A percentile compares a stretch with the other conserved stretches of the same genome.
Conservation (phyloP, 305 asterid species). For the Solanum aculeatissimum region DNA sequence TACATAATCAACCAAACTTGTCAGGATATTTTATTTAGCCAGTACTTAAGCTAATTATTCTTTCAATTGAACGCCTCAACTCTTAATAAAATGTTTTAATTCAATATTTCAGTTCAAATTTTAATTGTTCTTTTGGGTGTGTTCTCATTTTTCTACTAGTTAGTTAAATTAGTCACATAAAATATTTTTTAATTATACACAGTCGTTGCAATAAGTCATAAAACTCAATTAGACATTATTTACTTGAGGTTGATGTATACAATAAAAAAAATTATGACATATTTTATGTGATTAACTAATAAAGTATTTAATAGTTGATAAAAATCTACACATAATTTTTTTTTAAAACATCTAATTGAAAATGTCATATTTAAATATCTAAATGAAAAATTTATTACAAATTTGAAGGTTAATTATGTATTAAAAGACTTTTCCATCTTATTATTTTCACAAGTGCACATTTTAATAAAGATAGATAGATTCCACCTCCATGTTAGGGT, state of each 20-base stretch:
- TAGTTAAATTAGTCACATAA: background rate
- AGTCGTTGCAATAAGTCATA: background rate
- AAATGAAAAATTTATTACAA: background rate
- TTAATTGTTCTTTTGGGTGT: background rate
- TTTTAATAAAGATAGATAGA: background rate
- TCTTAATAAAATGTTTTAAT: background rate
- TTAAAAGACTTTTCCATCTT: background rate
- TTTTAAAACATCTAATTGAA: background rate
- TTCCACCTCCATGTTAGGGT: slow-evolving; percentile 7
- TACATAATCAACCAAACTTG: too few species aligned
- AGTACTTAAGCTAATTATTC: too few species aligned
- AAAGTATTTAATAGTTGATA: background rate
- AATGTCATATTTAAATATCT: background rate
- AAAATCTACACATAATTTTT: background rate
- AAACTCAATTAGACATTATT: background rate
- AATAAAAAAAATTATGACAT: background rate
- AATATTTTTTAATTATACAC: background rate
- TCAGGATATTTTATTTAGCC: too few species aligned
- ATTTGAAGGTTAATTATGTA: background rate
- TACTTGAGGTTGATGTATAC: background rate
- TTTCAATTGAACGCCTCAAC: too few species aligned
- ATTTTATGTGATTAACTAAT: background rate
- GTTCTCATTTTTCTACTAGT: background rate
- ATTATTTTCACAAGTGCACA: background rate
- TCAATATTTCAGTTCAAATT: background rate